A percentile compares a stretch with the other conserved stretches of the same genome.
Conservation (phyloP, 495 filamentous ascomycete species). For the Daldinia vernicosa region DNA sequence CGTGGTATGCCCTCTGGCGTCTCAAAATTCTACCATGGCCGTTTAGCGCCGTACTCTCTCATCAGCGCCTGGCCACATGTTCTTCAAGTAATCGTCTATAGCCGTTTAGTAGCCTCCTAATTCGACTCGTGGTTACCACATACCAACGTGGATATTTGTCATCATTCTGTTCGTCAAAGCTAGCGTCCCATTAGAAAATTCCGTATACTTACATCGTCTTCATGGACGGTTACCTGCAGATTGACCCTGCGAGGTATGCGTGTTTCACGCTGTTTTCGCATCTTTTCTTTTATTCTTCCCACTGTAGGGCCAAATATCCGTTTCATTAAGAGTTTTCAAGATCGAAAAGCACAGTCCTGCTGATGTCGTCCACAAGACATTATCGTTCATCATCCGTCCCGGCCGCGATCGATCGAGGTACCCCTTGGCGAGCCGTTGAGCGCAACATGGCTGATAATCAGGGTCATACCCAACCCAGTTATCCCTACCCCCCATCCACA, state of each 20-base stretch:
- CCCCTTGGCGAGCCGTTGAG: slow-evolving; percentile 28
- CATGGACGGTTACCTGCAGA: slow-evolving; percentile 41
- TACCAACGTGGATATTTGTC: slow-evolving; percentile 21
- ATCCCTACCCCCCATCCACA: slow-evolving; percentile 26
- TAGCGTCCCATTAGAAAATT: slow-evolving; percentile 14
- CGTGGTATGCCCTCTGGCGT: slow-evolving; percentile 27
- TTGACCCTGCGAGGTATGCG: slow-evolving; percentile 39
- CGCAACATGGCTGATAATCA: slow-evolving; percentile 44
- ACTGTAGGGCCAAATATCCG: slow-evolving; percentile 14
- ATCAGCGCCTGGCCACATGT: slow-evolving; percentile 31
- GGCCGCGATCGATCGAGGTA: slow-evolving; percentile 38
- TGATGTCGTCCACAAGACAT: slow-evolving; percentile 39
- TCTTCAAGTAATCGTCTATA: slow-evolving; percentile 23
- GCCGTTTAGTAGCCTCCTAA: slow-evolving; percentile 20
- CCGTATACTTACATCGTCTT: slow-evolving; percentile 12
- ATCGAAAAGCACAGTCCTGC: slow-evolving; percentile 9
- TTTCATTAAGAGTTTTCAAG: slow-evolving; percentile 33
- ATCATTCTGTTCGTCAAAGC: slow-evolving; percentile 19
- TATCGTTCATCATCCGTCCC: slow-evolving; percentile 36
- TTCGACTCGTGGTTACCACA: slow-evolving; percentile 23
- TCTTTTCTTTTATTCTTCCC: not conserved
- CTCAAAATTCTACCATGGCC: slow-evolving; percentile 32
- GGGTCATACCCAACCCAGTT: slow-evolving; percentile 29
- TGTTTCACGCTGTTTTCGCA: slow-evolving; percentile 38
- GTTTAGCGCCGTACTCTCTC: slow-evolving; percentile 22